These are phyloP conservation scores for Pisolithus albus DNA, from an alignment of 768 basidiomycete genomes.

Conservation along the genomic window DNA sequence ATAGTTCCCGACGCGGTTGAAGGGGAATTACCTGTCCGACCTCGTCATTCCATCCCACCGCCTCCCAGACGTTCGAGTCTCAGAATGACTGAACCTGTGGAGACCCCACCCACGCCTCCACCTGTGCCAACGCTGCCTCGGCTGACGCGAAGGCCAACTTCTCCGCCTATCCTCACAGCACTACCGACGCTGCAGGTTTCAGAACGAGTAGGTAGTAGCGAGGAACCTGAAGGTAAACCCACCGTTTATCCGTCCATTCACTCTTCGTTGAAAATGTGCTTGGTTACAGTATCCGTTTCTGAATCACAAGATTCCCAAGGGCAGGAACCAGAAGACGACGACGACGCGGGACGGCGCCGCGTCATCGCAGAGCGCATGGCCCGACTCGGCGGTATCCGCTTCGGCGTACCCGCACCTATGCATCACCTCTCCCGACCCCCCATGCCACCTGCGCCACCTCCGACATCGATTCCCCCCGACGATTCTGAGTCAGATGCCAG, in stretches of 20 bases:
- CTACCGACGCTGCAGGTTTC: slow-evolving; percentile 2
- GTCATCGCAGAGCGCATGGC: slow-evolving; percentile 96
- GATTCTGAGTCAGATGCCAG: slow-evolving; percentile 17
- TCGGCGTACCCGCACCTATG: slow-evolving; percentile 57
- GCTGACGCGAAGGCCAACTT: slow-evolving; percentile 7
- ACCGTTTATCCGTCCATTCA: not conserved
- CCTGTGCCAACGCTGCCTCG: slow-evolving; percentile 15
- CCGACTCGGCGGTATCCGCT: slow-evolving; percentile 77
- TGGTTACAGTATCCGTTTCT: not conserved
- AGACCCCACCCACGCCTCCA: slow-evolving; percentile 13
- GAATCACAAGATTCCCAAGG: not conserved
- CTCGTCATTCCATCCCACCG: slow-evolving; percentile 16
- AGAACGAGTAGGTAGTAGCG: not conserved
- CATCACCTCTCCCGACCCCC: slow-evolving; percentile 32
- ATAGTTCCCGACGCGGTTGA: slow-evolving; percentile 11
- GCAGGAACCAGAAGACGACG: slow-evolving; percentile 27
- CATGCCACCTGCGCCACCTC: slow-evolving; percentile 32
- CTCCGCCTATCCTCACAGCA: slow-evolving; percentile 22
- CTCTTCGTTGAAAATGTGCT: not conserved
- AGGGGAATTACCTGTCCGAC: slow-evolving; percentile 6
- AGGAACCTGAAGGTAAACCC: not conserved
- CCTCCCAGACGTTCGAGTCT: slow-evolving; percentile 21
- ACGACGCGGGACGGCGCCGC: slow-evolving; percentile 47
- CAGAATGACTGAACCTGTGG: slow-evolving; percentile 4
- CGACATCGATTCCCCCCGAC: slow-evolving; percentile 25